Conservation (phyloP, 768 basidiomycete species). For the Pleurotus tuber-regium region DNA sequence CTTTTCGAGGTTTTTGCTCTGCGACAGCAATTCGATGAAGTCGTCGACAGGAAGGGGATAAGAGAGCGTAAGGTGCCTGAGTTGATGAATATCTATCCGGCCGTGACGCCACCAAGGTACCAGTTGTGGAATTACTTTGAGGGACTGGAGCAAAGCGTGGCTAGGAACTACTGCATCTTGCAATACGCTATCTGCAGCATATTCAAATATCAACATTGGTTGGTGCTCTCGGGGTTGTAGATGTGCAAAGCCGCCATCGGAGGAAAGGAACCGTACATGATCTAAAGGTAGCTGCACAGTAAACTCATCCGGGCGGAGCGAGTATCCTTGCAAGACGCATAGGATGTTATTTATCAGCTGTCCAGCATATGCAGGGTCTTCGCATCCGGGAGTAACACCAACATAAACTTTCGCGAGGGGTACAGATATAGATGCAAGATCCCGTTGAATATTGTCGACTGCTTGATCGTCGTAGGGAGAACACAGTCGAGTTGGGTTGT, state of each 20-base stretch:
- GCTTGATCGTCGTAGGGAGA: background rate
- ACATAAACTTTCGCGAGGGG: background rate
- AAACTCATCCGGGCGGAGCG: background rate
- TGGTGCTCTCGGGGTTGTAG: no score
- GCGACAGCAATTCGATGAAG: background rate
- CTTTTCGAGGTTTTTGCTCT: background rate
- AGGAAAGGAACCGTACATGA: background rate
- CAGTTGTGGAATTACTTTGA: background rate
- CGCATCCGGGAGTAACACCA: background rate
- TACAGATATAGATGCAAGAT: background rate
- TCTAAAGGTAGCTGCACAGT: background rate
- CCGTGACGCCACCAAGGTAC: background rate
- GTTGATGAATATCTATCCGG: background rate
- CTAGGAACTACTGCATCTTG: background rate
- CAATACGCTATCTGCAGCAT: no score
- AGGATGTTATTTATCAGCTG: background rate
- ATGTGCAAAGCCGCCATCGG: no score
- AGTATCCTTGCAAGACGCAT: background rate
- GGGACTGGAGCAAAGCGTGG: background rate
- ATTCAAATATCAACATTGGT: no score
- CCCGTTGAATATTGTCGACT: background rate
- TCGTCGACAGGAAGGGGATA: constrained; percentile 3
- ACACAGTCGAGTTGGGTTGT: background rate
- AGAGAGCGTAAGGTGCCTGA: background rate
- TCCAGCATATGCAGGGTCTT: background rate